Evolutionary conservation across 306 rosid genomes (phyloP), one percentile per base, ranked within the genome.

Genomic region (Vicia villosa): DNA sequence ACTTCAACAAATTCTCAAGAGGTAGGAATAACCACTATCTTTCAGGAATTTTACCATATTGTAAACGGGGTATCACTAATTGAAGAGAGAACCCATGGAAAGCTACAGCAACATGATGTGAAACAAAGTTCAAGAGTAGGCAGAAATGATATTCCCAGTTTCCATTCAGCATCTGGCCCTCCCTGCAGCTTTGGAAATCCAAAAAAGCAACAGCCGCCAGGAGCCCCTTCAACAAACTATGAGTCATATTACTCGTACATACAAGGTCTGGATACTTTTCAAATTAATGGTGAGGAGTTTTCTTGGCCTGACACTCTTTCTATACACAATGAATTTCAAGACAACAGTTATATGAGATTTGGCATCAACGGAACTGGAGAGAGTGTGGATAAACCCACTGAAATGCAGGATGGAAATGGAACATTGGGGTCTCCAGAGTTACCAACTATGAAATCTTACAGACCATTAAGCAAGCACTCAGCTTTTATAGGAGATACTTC

Each of bases 21-120:
- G 64, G 77, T 66, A 75, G 83, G 80, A 52, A 84, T 74, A 41
- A 74, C 70, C 43, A 69, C 86, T 37, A 20, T 50, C 50, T 86
- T 85, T 63, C 80, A 70, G 63, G 87, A 90, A 62, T 87, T 85
- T 78, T 82, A 69, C 78, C 74, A 73, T 37, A 78, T 83, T 65
- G 72, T 82, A 66, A 85, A 72, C 69, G 81, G 86, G 51, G 69
- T 69, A 63, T 68, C 82, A 65, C 57, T 75, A 50, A 73, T 75
- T 19, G 68, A 83, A 69, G 85, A 77, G 69, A 75, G 75, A 52
- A 61, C 81, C 66, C 74, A 66, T 63, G 83, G 73, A 55, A 78
- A 70, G 28, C 54, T 75, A 72, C 81, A 70, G 56, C 67, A 69
- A 59, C 66, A 76, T 46, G 65, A 68, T 63, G 80, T 43, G 37